Percentiles rank a stretch among this genome's conserved stretches.
phyloP scores from a whole-genome alignment of 345 rosid species.

The Salix koriyanagi region DNA sequence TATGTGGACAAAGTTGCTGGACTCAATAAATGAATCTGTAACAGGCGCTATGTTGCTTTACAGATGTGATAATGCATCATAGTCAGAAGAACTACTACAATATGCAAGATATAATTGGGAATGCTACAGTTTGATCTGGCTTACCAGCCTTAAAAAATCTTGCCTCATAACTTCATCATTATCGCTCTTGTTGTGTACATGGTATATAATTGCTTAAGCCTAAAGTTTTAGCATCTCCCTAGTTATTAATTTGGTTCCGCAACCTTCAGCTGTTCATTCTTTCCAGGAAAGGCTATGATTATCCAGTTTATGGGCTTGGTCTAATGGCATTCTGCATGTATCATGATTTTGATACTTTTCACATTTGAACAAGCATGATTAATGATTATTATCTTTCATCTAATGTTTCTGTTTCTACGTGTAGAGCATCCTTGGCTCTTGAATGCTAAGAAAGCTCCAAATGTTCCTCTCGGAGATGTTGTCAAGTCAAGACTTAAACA shows the following conservation, averaged over 20 bases:
- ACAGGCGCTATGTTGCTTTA: neutral
- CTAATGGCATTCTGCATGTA: neutral
- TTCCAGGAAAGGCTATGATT: neutral
- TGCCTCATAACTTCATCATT: neutral
- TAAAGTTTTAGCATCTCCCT: neutral
- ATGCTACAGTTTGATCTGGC: neutral
- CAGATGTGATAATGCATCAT: neutral
- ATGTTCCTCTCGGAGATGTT: slow-evolving; percentile 97
- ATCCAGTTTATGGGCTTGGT: neutral
- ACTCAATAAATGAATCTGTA: neutral
- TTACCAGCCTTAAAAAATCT: neutral
- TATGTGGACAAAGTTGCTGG: neutral
- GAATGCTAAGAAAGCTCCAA: slow-evolving; percentile 96
- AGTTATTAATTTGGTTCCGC: neutral
- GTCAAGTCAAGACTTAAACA: slow-evolving; percentile 96
- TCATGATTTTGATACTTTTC: neutral
- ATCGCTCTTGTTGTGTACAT: neutral
- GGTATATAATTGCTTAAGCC: neutral
- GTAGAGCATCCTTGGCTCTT: slow-evolving; percentile 98
- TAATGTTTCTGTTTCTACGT: slow-evolving; percentile 16
- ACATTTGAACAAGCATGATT: neutral
- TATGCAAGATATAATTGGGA: neutral
- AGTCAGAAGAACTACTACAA: neutral
- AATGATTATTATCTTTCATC: slow-evolving; percentile 6
- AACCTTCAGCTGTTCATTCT: neutral